Conservation (phyloP, 495 filamentous ascomycete species). For the Tuber melanosporum region DNA sequence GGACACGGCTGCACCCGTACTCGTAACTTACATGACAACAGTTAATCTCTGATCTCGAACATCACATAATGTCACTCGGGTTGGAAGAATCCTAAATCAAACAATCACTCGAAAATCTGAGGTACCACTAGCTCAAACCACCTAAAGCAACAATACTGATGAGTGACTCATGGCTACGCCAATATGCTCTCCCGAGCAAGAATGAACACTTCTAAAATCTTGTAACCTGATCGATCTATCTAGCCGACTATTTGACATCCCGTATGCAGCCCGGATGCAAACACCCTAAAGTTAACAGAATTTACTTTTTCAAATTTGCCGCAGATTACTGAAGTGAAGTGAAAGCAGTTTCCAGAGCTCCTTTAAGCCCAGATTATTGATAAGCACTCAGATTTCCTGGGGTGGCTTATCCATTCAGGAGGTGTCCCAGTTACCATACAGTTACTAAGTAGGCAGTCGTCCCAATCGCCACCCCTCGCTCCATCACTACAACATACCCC, state of each 20-base stretch:
- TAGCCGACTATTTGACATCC: background rate
- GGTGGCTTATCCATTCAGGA: background rate
- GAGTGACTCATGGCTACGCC: background rate
- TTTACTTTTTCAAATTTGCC: background rate
- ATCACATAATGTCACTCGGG: background rate
- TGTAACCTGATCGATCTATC: background rate
- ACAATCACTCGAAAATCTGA: background rate
- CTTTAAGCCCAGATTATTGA: background rate
- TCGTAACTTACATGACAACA: background rate
- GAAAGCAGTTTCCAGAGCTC: background rate
- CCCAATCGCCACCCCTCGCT: background rate
- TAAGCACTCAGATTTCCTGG: background rate
- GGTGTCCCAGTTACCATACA: background rate
- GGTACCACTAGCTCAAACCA: background rate
- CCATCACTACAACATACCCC: background rate
- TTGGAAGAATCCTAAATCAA: background rate
- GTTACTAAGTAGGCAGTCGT: background rate
- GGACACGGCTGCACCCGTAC: too few species aligned
- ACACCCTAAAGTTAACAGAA: slow-evolving; percentile 2
- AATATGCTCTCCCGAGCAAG: background rate
- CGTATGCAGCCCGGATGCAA: background rate
- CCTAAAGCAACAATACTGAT: background rate
- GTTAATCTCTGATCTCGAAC: background rate
- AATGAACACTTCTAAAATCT: background rate
- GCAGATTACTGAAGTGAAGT: background rate